Base-by-base conservation (phyloP, 306 rosid species). In the Rosa lucieae region DNA sequence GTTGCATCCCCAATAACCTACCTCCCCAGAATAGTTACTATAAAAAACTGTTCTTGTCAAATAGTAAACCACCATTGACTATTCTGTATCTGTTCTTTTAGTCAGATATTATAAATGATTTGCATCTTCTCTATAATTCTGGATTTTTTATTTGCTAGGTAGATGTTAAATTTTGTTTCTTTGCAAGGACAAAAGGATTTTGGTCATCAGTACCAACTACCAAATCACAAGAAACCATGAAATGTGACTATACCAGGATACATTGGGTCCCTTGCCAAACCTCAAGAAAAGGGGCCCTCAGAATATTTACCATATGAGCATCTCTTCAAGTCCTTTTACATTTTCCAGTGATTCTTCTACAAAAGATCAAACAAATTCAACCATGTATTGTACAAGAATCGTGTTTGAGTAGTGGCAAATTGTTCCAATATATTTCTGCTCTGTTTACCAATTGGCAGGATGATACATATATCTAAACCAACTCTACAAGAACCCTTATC, bases 391-490 rank as follows among this genome's bases (percentile, higher is more conserved):
- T 42, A 74, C 78, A 74, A 58, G 21, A 59, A 66, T 53, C 48
- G 29, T 59, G 17, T 75, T 53, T 72, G 18, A 58, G 78, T 15
- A 63, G 78, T 67, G 85, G 80, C 67, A 82, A 71, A 55, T 73
- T 51, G 77, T 78, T 83, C 67, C 73, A 84, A 81, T 76, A 69
- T 69, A 29, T 72, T 37, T 79, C 66, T 84, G 77, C 84, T 84
- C 84, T 81, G 77, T 78, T 85, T 85, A 76, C 70, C 70, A 67
- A 40, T 79, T 77, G 67, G 67, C 84, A 79, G 77, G 82, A 87
- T 79, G 81, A 82, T 78, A 90, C 84, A 87, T 75, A 78, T 82
- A 82, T 82, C 91, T 86, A 84, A 82, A 72, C 65, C 90, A 85
- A 86, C 70, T 44, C 79, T 62, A 61, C 79, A 76, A 18, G 58